Base-by-base conservation (phyloP, 2,329 filamentous ascomycete genomes). In the Penicillium janthinellum region DNA sequence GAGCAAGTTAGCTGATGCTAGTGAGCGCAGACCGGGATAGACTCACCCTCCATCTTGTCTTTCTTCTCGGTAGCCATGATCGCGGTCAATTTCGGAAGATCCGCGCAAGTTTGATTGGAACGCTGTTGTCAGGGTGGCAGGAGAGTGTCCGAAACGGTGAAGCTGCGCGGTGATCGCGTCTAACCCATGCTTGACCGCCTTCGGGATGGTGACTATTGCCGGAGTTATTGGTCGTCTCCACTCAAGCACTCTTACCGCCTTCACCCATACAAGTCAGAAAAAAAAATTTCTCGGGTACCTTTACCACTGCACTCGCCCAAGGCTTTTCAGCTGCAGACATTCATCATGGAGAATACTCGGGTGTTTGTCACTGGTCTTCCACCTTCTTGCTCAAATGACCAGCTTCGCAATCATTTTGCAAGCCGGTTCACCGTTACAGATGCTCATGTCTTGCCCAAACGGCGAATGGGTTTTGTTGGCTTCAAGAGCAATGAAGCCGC, bases 391-490 rank as follows among this genome's bases (percentile, higher is more conserved):
- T 89, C 88, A 12, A 92, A 96, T 78, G 87, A 89, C 55, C 90
- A 96, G 66, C 90, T 98, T 73, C 88, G 87, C 73, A 92, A 91
- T 73, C 93, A 98, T 79, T 99, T 99, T 77, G 86, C 90, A 61
- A 84, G 86, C 69, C 89, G 88, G 63, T 86, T 86, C 63, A 82
- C 90, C 64, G 86, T 97, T 73, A 98, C 94, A 55, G 95, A 99
- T 79, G 86, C 92, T 70, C 96, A 96, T 83, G 86, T 97, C 73
- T 91, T 98, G 73, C 86, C 91, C 5, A 88, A 92, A 71, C 87
- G 95, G 70, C 87, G 93, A 68, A 97, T 99, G 77, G 95, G 93
- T 69, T 99, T 96, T 83, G 87, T 99, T 61, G 95, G 95, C 64
- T 98, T 94, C 83, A 93, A 91, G 79, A 90, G 86, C 54, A 81